Conservation (phyloP, 2,329 filamentous ascomycete species). For the Botrytis porri region DNA sequence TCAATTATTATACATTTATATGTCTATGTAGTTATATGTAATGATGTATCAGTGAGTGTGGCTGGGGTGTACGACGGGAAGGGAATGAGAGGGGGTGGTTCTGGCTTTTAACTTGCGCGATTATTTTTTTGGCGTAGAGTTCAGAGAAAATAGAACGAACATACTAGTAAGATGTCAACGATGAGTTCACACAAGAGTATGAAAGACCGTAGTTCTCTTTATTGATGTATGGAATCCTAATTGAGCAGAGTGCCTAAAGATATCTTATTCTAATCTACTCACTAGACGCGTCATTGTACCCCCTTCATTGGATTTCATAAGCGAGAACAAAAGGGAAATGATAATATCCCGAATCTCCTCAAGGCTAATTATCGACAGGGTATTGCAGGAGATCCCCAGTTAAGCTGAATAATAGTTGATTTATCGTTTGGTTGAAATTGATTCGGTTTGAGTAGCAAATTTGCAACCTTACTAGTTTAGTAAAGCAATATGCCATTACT, state of each 20-base stretch:
- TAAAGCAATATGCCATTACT: background rate
- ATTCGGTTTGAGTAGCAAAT: background rate
- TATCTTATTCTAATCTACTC: background rate
- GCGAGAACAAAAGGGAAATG: background rate
- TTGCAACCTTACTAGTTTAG: background rate
- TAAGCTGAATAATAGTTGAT: slow-evolving; percentile 1
- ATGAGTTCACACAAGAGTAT: background rate
- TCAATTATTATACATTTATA: background rate
- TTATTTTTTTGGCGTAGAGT: background rate
- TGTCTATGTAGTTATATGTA: background rate
- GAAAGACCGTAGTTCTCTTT: background rate
- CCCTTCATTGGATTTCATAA: background rate
- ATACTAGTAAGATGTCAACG: background rate
- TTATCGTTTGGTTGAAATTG: background rate
- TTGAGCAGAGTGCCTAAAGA: background rate
- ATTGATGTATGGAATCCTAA: background rate
- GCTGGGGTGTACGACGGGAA: background rate
- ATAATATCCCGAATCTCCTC: background rate
- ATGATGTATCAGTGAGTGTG: background rate
- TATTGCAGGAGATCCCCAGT: background rate
- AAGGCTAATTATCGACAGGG: background rate
- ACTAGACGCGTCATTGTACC: background rate
- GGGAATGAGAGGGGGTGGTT: background rate
- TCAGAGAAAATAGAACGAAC: background rate
- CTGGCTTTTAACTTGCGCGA: background rate